Percentiles rank a stretch among this genome's conserved stretches.
These are phyloP conservation scores for Komagataella phaffii DNA, from an alignment of 805 yeast species.

Conservation along the genomic window DNA sequence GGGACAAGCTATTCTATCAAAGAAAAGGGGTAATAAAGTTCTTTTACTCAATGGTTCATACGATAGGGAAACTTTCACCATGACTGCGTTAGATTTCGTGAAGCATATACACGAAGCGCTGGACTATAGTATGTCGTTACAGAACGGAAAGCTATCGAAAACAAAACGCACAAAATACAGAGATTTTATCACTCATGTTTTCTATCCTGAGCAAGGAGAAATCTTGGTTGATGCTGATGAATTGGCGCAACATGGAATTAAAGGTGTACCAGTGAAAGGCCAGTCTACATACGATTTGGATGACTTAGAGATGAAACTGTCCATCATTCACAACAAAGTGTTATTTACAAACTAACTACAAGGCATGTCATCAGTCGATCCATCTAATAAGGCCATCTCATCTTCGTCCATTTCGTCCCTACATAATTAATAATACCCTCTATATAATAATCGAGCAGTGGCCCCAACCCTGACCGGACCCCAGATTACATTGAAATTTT, in stretches of 20 bases:
- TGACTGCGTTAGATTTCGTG: constrained; percentile 48
- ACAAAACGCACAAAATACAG: not conserved
- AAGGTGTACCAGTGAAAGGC: not conserved
- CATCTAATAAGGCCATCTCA: too few species aligned
- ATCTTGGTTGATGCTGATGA: not conserved
- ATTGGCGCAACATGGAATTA: not conserved
- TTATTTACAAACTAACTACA: not conserved
- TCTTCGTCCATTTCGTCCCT: too few species aligned
- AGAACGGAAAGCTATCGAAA: not conserved
- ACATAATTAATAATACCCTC: too few species aligned
- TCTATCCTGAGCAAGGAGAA: not conserved
- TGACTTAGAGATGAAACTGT: not conserved
- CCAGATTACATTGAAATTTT: not conserved
- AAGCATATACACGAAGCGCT: constrained; percentile 42
- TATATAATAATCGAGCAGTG: not conserved
- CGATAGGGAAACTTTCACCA: constrained; percentile 71
- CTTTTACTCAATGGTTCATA: constrained; percentile 57
- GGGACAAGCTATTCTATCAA: constrained; percentile 40
- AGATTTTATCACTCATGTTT: not conserved
- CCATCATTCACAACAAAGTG: not conserved
- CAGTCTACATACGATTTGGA: not conserved
- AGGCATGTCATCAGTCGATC: not conserved
- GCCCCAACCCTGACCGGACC: not conserved
- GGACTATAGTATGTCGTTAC: constrained; percentile 28
- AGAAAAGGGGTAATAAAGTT: constrained; percentile 28